Evolutionary conservation across 495 filamentous ascomycete species (phyloP), one percentile per base, ranked within the genome.

Genomic region (Trichoderma orchidacearum): DNA sequence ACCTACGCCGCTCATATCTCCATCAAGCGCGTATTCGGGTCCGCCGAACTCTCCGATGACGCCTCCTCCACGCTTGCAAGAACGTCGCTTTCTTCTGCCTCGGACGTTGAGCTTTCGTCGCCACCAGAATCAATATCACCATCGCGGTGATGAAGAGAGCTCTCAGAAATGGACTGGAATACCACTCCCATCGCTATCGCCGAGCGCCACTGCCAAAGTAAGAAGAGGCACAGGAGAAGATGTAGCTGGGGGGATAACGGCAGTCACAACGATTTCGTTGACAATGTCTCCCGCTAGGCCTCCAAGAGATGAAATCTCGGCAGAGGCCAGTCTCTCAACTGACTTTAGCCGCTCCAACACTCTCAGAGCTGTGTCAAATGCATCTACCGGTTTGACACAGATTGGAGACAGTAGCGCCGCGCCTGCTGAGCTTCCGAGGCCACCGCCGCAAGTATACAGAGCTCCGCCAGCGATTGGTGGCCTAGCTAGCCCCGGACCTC

Each of bases 11-110:
- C 58, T 75, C 5, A 74, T 74, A 52, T 66, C 68, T 17, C 64
- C 73, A 1, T 66, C 70, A 3, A 60, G 60, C 13, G 62, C 61
- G 15, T 58, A 66, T 13, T 60, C 59, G 30, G 58, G 58, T 15
- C 50, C 54, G 13, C 59, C 61, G 5, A 27, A 57, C 3, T 18
- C 15, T 7, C 56, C 63, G 5, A 55, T 72, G 25, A 72, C 66
- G 5, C 72, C 74, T 11, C 74, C 72, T 3, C 67, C 71, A 8
- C 72, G 72, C 6, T 66, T 77, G 11, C 68, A 71, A 51, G 72
- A 77, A 48, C 66, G 73, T 21, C 41, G 41, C 8, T 48, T 48
- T 23, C 27, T 48, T 18, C 21, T 48, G 18, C 13, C 41, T 3
- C 8, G 41, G 18, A 23, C 41, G 8, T 17, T 48, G 41, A 48